Base-by-base conservation (phyloP, 2,329 filamentous ascomycete genomes). In the Kalaharituber pfeilii region DNA sequence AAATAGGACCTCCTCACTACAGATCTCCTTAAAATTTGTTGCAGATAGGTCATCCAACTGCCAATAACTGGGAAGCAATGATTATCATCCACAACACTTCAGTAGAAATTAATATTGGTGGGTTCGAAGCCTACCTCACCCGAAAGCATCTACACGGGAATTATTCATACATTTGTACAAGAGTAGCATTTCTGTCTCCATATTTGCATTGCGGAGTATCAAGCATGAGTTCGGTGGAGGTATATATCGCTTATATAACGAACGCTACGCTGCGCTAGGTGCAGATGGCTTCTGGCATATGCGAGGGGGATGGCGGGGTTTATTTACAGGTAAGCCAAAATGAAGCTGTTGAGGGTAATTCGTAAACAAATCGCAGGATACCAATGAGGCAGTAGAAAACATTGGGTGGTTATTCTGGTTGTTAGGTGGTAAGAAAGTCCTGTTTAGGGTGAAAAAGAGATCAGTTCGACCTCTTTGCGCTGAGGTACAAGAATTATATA, bases 401-500 rank as follows among this genome's bases (percentile, higher is more conserved):
- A 5, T 86, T 78, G 0, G 84, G 79, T 42, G 93, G 86, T 2
- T 91, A 75, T 70, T 96, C 20, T 39, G 52, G 49, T n/a, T n/a
- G n/a, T n/a, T n/a, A n/a, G n/a, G n/a, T n/a, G n/a, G 91, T 91
- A 91, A 98, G 69, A 95, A 98, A 63, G 80, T 80, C 57, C 78
- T 75, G 39, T 80, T 77, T 55, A 81, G 84, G 42, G 88, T 82
- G 26, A 58, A 58, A 66, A 91, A 95, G 82, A 94, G 88, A 51
- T 77, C 72, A 26, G 74, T 73, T 84, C 44, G 85, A 94, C 52
- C 76, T 79, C 42, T 80, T 76, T 8, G 76, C 73, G 30, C 74
- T 73, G 49, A 79, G 77, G 51, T 81, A 76, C 44, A 80, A 75
- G 13, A 77, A 67, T 33, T 77, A 75, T n/a, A n/a, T 0, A 75